phyloP scores from a whole-genome alignment of 177 flowering plant species.

The Tripterygium wilfordii region DNA sequence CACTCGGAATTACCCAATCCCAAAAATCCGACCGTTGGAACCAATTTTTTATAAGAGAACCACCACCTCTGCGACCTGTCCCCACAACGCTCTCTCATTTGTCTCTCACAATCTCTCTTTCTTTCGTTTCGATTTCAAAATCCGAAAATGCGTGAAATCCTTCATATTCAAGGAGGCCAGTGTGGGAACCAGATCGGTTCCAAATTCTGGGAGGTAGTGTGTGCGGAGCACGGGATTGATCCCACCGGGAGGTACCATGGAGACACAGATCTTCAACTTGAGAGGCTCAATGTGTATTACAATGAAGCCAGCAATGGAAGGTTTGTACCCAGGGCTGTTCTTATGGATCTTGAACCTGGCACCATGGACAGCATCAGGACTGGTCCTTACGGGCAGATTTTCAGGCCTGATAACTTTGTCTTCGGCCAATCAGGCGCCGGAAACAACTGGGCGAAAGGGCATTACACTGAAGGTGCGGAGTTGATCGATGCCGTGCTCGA shows the following conservation, averaged over 20 bases:
- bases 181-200: conserved; percentile 39
- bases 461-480: conserved; percentile 36
- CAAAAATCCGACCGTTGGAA: conserved; percentile 1
- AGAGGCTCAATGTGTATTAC: conserved; percentile 32
- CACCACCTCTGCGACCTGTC: conserved; percentile 11
- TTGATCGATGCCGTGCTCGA: conserved; percentile 34
- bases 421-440: conserved; percentile 38
- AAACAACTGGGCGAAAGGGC: conserved; percentile 31
- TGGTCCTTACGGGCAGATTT: conserved; percentile 27
- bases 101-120: conserved; percentile 3
- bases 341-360: conserved; percentile 39
- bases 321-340: conserved; percentile 32
- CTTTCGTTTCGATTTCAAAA: not conserved
- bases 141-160: conserved; percentile 31
- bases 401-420: conserved; percentile 33
- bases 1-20: too few relatives aligned
- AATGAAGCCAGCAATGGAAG: conserved; percentile 31
- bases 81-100: not conserved
- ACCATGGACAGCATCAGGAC: conserved; percentile 34
- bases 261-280: conserved; percentile 24
- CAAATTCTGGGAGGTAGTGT: too few relatives aligned
- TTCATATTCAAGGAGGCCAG: conserved; percentile 34
- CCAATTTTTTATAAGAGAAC: conserved; percentile 6
- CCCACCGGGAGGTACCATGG: conserved; percentile 22
- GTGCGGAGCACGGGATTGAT: conserved; percentile 38